Conservation (phyloP, 441 rosid genomes). For the Brassica hybrid region DNA sequence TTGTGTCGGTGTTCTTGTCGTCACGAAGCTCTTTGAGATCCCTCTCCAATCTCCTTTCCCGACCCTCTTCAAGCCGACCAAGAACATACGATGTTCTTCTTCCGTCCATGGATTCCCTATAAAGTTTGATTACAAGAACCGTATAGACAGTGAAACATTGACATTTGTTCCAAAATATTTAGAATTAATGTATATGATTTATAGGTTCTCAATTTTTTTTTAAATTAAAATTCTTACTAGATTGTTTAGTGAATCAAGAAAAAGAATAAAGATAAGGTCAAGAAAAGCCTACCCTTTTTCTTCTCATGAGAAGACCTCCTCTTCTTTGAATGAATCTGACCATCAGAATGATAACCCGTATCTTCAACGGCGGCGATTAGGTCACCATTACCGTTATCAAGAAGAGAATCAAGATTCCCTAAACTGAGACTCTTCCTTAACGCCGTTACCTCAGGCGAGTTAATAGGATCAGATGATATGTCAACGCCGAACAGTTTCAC, state of each 20-base stretch:
- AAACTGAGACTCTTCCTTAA: constrained; percentile 6
- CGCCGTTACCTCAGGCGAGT: not conserved
- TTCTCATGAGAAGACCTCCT: not conserved
- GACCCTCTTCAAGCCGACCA: not conserved
- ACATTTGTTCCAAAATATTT: no score
- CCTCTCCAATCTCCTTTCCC: constrained; percentile 2
- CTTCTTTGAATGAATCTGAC: not conserved
- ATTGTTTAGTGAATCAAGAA: no score
- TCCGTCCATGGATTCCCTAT: not conserved
- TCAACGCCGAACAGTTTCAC: not conserved
- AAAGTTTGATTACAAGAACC: not conserved
- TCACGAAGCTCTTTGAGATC: not conserved
- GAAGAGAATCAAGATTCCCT: not conserved
- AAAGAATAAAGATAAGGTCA: no score
- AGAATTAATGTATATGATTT: no score
- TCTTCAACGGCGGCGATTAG: not conserved
- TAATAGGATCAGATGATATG: not conserved
- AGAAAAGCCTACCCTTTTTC: not conserved
- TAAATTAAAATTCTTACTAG: no score
- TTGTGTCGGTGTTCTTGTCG: constrained; percentile 8
- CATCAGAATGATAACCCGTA: not conserved
- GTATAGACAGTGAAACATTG: not conserved
- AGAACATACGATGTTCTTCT: not conserved
- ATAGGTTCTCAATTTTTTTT: no score
- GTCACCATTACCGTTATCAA: not conserved